phyloP scores from a whole-genome alignment of 352 stramenopile genomes.

The Sclerospora graminicola region DNA sequence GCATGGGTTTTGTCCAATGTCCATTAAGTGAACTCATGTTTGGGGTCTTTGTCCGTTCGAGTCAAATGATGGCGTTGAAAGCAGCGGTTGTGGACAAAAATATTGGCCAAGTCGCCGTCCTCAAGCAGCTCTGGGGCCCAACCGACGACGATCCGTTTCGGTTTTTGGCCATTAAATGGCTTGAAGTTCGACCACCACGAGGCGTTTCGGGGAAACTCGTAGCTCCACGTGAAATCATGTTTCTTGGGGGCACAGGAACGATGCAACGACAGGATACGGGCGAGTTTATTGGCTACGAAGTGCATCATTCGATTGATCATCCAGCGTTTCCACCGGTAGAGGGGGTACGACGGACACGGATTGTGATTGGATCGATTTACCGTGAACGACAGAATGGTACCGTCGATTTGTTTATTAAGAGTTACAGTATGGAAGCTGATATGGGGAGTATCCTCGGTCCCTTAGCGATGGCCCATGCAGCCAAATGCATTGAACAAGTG shows the following conservation, averaged over 20 bases:
- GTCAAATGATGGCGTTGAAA: slow-evolving; percentile 21
- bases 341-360: slow-evolving; percentile 18
- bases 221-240: slow-evolving; percentile 31
- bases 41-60: slow-evolving; percentile 22
- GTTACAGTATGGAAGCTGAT: slow-evolving; percentile 29
- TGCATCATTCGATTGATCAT: slow-evolving; percentile 49
- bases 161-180: slow-evolving; percentile 35
- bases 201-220: slow-evolving; percentile 22
- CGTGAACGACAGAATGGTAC: slow-evolving; percentile 17
- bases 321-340: slow-evolving; percentile 25
- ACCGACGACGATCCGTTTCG: slow-evolving; percentile 31
- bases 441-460: slow-evolving; percentile 20
- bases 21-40: slow-evolving; percentile 37
- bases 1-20: slow-evolving; percentile 33
- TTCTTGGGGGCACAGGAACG: slow-evolving; percentile 27
- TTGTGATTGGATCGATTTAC: slow-evolving; percentile 26
- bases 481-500: slow-evolving; percentile 25
- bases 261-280: slow-evolving; percentile 20
- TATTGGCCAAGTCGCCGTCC: slow-evolving; percentile 23
- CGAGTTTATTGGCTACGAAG: slow-evolving; percentile 40
- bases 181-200: slow-evolving; percentile 18
- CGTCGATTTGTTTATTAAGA: slow-evolving; percentile 30
- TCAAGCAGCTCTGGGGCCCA: slow-evolving; percentile 25
- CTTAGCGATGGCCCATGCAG: slow-evolving; percentile 21
- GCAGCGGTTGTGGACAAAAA: slow-evolving; percentile 25